phyloP scores from a whole-genome alignment of 352 stramenopile species.

The Halophytophthora batemanensis region DNA sequence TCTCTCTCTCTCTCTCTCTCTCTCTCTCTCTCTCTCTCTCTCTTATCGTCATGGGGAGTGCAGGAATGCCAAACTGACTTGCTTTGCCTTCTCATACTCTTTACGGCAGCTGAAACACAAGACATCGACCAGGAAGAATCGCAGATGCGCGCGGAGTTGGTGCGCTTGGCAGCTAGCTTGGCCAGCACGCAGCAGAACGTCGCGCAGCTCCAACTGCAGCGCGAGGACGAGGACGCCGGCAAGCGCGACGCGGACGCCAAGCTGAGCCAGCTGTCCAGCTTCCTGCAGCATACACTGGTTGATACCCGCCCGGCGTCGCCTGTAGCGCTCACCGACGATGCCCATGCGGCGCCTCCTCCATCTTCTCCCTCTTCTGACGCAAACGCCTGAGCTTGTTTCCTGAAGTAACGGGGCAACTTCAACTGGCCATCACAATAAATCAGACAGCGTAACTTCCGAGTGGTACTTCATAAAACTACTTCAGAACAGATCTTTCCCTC shows the following conservation, averaged over 20 bases:
- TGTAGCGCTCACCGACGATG: slow-evolving; percentile 1
- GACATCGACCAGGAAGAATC: slow-evolving; percentile 49
- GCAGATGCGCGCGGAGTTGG: slow-evolving; percentile 48
- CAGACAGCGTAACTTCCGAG: too few species aligned
- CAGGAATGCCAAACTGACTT: neutral
- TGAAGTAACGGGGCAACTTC: neutral
- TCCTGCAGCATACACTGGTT: slow-evolving; percentile 36
- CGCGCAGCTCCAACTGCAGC: slow-evolving; percentile 50
- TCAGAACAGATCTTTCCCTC: slow-evolving; percentile 29
- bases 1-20: too few species aligned
- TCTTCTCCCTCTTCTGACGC: neutral
- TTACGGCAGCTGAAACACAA: slow-evolving; percentile 41
- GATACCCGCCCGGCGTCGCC: slow-evolving; percentile 8
- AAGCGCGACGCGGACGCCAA: slow-evolving; percentile 59
- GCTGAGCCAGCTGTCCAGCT: slow-evolving; percentile 48
- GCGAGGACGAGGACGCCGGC: slow-evolving; percentile 33
- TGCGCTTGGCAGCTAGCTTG: slow-evolving; percentile 37
- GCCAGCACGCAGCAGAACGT: slow-evolving; percentile 28
- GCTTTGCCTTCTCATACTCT: neutral
- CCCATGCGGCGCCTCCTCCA: neutral
- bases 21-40: too few species aligned
- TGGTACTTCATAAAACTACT: slow-evolving; percentile 29
- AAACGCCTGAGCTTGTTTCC: too few species aligned
- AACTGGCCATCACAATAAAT: slow-evolving; percentile 1
- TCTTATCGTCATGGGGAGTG: too few species aligned